Evolutionary conservation across 2,329 filamentous ascomycete genomes (phyloP), one percentile per base, ranked within the genome.

Genomic region (Penicillium frequentans): DNA sequence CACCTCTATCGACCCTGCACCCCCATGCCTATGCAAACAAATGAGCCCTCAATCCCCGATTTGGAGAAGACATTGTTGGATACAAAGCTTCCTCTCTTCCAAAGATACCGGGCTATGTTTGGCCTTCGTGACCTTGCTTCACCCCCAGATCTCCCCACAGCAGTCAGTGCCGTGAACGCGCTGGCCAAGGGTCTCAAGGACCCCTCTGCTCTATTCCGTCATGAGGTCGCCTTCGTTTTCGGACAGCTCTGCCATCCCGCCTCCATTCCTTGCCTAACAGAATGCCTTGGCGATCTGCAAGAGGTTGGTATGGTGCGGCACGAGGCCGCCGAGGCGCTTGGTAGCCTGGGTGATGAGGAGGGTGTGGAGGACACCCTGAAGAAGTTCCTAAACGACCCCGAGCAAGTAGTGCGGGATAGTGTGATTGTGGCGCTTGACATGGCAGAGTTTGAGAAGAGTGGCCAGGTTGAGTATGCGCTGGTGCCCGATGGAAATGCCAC

Each of bases 171-270:
- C 19, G 85, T 99, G 52, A 84, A 89, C 45, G 90, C 93, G 11
- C 84, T 99, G 47, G 91, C 95, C 46, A 88, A 87, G 70, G 95
- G 95, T 16, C 87, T 99, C 67, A 81, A 82, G 31, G 95, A 99
- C 73, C 82, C 87, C 19, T 97, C 93, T 49, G 93, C 93, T 5
- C 86, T 99, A 8, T 98, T 99, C 83, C 88, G 95, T 64, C 95
- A 99, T 78, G 95, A 99, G 74, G 92, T 99, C 64, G 95, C 95
- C 14, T 99, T 99, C 73, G 95, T 99, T 14, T 99, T 99, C 67
- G 95, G 95, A 54, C 95, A 99, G 75, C 82, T 99, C 52, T 92
- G 90, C 54, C 95, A 99, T 71, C 95, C 95, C 1, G 93, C 93
- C n/a, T 96, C 92, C 1, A 97, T 99, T 64, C 93, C 95, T 4